Base-by-base conservation (phyloP, 768 basidiomycete genomes). In the Lentinula detonsa region DNA sequence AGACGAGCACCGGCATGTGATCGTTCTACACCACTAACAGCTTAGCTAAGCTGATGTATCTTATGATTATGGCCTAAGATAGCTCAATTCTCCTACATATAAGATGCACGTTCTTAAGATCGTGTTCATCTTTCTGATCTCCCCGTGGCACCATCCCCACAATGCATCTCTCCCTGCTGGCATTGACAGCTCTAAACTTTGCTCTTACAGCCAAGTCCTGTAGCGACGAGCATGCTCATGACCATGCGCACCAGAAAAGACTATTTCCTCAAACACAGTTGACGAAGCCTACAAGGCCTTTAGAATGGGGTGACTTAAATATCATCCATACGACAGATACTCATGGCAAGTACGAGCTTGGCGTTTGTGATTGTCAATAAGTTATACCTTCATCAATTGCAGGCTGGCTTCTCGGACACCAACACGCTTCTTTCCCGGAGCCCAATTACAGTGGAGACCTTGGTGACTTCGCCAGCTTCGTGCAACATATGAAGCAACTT, bases 281-380 rank as follows among this genome's bases (percentile, higher is more conserved):
- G 35, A 74, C 83, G 0, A 78, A 78, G 16, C 93, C 93, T 4
- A 80, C 81, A 59, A 77, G 86, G 18, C 81, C 84, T 23, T 78
- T 96, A 13, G 82, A 84, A 56, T 95, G 93, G 94, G 85, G 88
- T n/a, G 91, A 95, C 67, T 79, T 95, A 69, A 95, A 95, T 69
- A 82, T 95, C 66, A 80, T 95, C 50, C 85, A 88, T 66, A 95
- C 92, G 2, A 95, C 94, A 0, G 93, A 95, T 71, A 90, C 83
- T 42, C 87, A 90, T 74, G 84, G 60, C 28, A 28, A 13, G 56
- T 23, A 8, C 33, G 11, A 3, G 6, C 33, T 28, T 10, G 9
- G 15, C 13, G 9, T 43, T 18, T 16, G 15, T 53, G 16, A 37
- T 9, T 33, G 11, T 23, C 4, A 2, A 37, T 11, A 33, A 13